phyloP scores from a whole-genome alignment of 2,329 filamentous ascomycete genomes.

The Colletotrichum cordylinicola region DNA sequence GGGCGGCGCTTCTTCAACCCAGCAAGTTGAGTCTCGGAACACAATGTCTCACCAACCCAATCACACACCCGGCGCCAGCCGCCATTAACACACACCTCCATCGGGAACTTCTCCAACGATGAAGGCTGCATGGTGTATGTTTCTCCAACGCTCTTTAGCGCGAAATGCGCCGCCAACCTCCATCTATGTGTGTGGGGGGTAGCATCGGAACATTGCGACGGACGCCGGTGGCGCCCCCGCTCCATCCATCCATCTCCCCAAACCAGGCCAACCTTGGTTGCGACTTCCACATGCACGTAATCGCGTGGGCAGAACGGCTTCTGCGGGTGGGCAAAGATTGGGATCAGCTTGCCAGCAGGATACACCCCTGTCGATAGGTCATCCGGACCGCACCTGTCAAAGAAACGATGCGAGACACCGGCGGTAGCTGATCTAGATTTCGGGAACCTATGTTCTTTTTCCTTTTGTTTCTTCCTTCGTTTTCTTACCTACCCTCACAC shows the following conservation, averaged over 20 bases:
- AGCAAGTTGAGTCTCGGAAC: not conserved
- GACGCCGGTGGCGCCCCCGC: not conserved
- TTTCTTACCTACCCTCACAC: not conserved
- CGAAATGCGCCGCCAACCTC: not conserved
- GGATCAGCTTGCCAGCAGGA: not conserved
- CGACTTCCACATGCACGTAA: slow-evolving; percentile 5
- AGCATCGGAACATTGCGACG: not conserved
- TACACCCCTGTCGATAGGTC: slow-evolving; percentile 2
- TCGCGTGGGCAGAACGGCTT: not conserved
- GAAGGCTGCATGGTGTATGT: not conserved
- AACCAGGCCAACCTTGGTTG: not conserved
- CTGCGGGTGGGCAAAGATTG: not conserved
- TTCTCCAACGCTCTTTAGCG: not conserved
- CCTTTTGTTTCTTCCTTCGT: not conserved
- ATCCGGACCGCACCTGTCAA: not conserved
- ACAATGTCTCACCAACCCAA: not conserved
- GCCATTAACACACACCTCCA: not conserved
- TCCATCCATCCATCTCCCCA: not conserved
- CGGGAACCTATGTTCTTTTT: not conserved
- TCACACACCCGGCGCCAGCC: not conserved
- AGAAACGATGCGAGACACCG: not conserved
- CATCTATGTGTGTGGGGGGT: not conserved
- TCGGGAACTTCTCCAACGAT: not conserved
- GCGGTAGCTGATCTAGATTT: not conserved
- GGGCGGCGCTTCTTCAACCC: not conserved